phyloP scores from a whole-genome alignment of 2,329 filamentous ascomycete genomes.

The Penicillium sp. region DNA sequence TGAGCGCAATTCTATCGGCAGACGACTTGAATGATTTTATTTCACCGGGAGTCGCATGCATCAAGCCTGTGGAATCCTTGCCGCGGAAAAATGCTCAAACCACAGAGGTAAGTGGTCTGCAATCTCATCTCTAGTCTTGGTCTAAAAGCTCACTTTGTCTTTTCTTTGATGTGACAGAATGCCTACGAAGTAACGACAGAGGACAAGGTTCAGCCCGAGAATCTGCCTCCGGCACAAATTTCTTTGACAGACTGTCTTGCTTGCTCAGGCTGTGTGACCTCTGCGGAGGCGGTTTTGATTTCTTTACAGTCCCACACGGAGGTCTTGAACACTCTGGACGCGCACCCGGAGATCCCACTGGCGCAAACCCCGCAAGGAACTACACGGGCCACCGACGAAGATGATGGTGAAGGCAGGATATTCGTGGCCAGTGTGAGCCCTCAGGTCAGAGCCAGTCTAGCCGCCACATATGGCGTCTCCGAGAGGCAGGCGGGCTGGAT shows the following conservation, averaged over 20 bases:
- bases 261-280: conserved; percentile 95
- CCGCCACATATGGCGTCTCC: conserved; percentile 71
- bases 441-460: conserved; percentile 81
- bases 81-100: conserved; percentile 55
- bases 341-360: conserved; percentile 42
- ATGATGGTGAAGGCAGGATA: conserved; percentile 54
- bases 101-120: conserved; percentile 34
- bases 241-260: conserved; percentile 95
- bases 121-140: background rate
- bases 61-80: conserved; percentile 92
- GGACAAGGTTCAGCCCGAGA: conserved; percentile 58
- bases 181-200: conserved; percentile 88
- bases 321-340: conserved; percentile 75
- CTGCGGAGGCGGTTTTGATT: conserved; percentile 93
- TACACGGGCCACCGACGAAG: conserved; percentile 42
- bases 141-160: conserved; percentile 6
- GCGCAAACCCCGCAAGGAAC: conserved; percentile 16
- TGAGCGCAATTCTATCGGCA: conserved; percentile 95
- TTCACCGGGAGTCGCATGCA: conserved; percentile 92
- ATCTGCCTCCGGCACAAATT: conserved; percentile 74
- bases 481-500: conserved; percentile 71
- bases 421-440: conserved; percentile 92
- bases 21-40: conserved; percentile 99
- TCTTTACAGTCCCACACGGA: conserved; percentile 90
- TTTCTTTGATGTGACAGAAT: conserved; percentile 38